Conservation (phyloP, 208 protist species). For the Acanthamoeba healyi region DNA sequence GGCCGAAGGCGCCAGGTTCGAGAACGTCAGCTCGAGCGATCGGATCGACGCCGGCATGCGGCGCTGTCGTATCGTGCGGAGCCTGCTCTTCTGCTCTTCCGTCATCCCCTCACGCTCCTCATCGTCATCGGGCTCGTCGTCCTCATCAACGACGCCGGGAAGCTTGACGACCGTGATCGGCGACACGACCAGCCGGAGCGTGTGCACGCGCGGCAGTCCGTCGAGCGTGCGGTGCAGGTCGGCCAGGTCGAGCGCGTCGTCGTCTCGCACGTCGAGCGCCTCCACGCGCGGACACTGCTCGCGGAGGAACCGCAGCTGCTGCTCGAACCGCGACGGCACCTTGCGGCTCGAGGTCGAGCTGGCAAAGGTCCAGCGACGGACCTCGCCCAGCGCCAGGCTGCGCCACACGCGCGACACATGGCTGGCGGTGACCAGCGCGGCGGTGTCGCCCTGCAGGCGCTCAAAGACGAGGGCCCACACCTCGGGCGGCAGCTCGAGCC, state of each 20-base stretch:
- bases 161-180: not conserved
- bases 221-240: not conserved
- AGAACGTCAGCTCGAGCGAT: slow-evolving; percentile 18
- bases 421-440: not conserved
- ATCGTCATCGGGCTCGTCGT: not conserved
- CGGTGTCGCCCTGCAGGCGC: not conserved
- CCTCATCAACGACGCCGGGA: not conserved
- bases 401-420: slow-evolving; percentile 21
- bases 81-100: not conserved
- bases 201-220: not conserved
- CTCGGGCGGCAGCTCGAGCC: slow-evolving; percentile 18
- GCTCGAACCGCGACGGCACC: not conserved
- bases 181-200: not conserved
- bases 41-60: not conserved
- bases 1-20: not conserved
- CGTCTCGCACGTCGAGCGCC: not conserved
- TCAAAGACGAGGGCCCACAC: slow-evolving; percentile 18
- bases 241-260: not conserved
- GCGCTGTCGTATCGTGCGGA: no score
- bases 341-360: not conserved
- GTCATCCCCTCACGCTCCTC: no score
- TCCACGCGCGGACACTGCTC: slow-evolving; percentile 15
- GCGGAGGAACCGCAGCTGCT: slow-evolving; percentile 9
- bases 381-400: slow-evolving; percentile 29
- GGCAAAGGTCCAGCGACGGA: slow-evolving; percentile 8